phyloP scores from a whole-genome alignment of 805 yeast genomes.

The Wickerhamomyces subpelliculosus region DNA sequence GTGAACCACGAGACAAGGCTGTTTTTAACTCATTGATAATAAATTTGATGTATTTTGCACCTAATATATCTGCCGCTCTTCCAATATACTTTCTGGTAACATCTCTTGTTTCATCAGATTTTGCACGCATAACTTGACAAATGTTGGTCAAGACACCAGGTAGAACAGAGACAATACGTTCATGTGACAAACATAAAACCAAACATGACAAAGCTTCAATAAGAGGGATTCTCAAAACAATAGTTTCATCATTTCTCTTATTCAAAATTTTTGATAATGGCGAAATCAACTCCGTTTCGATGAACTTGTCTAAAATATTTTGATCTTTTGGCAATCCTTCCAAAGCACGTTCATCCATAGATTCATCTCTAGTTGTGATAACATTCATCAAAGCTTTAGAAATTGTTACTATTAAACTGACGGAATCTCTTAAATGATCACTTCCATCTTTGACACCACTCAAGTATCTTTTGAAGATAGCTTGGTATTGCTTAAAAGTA shows the following conservation, averaged over 20 bases:
- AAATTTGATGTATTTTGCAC: slow-evolving; percentile 67
- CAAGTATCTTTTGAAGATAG: slow-evolving; percentile 65
- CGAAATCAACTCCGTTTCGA: slow-evolving; percentile 54
- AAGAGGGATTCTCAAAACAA: slow-evolving; percentile 66
- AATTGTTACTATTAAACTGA: slow-evolving; percentile 49
- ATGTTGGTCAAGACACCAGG: slow-evolving; percentile 81
- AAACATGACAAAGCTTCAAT: slow-evolving; percentile 74
- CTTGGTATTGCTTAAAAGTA: slow-evolving; percentile 76
- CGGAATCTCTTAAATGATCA: slow-evolving; percentile 47
- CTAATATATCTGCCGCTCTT: slow-evolving; percentile 55
- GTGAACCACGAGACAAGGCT: slow-evolving; percentile 85
- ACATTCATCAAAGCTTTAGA: slow-evolving; percentile 43
- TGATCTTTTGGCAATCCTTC: slow-evolving; percentile 29
- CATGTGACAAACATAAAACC: slow-evolving; percentile 53
- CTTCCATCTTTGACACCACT: slow-evolving; percentile 39
- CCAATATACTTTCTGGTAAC: slow-evolving; percentile 72
- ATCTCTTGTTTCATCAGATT: slow-evolving; percentile 84
- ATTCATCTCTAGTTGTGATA: slow-evolving; percentile 19
- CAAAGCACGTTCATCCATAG: slow-evolving; percentile 12
- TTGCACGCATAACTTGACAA: slow-evolving; percentile 83
- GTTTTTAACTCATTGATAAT: slow-evolving; percentile 70
- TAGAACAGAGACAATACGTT: slow-evolving; percentile 47
- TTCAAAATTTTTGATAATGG: slow-evolving; percentile 52
- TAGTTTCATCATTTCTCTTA: slow-evolving; percentile 71
- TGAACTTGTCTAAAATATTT: slow-evolving; percentile 36